These are phyloP conservation scores for Coniella vitis DNA, from an alignment of 2,329 filamentous ascomycete species.

Conservation along the genomic window DNA sequence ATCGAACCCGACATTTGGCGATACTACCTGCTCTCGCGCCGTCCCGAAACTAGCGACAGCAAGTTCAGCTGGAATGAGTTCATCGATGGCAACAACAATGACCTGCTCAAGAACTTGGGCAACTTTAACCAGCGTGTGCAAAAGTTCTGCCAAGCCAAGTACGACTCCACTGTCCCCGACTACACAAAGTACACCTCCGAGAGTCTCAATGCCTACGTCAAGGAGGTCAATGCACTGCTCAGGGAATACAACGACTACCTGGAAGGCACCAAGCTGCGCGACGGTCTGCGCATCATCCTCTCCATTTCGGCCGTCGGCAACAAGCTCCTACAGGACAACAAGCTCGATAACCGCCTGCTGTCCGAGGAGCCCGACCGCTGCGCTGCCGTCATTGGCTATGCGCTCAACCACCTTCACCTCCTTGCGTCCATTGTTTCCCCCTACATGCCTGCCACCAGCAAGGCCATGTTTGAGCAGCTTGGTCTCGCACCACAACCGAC, in stretches of 20 bases:
- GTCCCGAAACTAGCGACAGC: constrained; percentile 66
- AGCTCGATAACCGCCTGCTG: constrained; percentile 38
- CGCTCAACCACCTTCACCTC: constrained; percentile 76
- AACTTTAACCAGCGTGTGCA: constrained; percentile 57
- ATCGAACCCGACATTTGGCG: constrained; percentile 73
- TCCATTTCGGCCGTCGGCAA: constrained; percentile 55
- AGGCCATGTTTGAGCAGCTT: constrained; percentile 72
- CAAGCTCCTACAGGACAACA: constrained; percentile 41
- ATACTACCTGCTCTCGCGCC: constrained; percentile 66
- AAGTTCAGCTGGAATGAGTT: constrained; percentile 70
- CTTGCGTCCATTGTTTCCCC: constrained; percentile 72
- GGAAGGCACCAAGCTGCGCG: constrained; percentile 64
- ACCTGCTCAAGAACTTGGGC: constrained; percentile 54
- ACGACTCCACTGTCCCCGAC: constrained; percentile 40
- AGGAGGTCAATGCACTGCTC: constrained; percentile 60
- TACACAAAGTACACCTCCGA: constrained; percentile 48
- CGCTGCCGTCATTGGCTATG: constrained; percentile 62
- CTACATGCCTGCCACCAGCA: constrained; percentile 76
- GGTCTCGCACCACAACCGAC: constrained; percentile 48
- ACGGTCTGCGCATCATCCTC: constrained; percentile 58
- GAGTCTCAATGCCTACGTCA: constrained; percentile 44
- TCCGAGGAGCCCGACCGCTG: constrained; percentile 48
- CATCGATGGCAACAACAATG: constrained; percentile 67
- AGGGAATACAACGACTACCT: constrained; percentile 60
- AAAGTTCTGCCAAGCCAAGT: constrained; percentile 49